A percentile compares a stretch with the other conserved stretches of the same genome.
Conservation (phyloP, 139 green algal species). For the Medakamo hakoo region DNA sequence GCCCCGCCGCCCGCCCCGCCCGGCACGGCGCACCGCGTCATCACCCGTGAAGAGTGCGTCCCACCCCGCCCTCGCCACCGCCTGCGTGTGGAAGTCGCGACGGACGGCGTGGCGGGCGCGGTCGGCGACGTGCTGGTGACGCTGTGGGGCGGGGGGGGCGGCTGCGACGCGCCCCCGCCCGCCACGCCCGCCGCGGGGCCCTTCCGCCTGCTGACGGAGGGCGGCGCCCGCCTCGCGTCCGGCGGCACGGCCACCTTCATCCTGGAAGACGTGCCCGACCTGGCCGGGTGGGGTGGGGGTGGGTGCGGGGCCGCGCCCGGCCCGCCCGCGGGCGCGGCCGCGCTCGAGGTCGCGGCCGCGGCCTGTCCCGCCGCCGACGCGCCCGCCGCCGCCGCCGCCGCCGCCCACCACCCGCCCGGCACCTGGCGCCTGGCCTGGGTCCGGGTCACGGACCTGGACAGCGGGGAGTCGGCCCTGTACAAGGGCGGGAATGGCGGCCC, state of each 20-base stretch:
- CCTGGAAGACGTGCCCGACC: neutral
- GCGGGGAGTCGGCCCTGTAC: conserved; percentile 9
- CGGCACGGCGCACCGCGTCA: no score
- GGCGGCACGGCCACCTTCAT: neutral
- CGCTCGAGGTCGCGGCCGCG: neutral
- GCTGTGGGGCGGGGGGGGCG: no score
- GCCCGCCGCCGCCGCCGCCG: no score
- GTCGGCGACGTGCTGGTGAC: neutral
- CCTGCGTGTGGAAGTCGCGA: neutral
- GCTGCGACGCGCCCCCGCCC: no score
- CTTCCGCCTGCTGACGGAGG: neutral
- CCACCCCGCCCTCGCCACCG: no score
- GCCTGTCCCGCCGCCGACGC: neutral
- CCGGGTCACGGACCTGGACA: conserved; percentile 5
- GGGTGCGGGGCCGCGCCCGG: no score
- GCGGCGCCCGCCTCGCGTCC: neutral
- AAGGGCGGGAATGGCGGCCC: no score
- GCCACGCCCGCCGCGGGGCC: no score
- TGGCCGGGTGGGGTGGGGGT: no score
- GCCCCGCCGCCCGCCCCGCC: no score
- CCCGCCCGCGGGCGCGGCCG: no score
- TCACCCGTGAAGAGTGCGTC: neutral
- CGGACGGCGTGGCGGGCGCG: neutral
- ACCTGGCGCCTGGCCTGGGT: conserved; percentile 13
- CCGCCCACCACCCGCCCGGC: neutral